A percentile compares a stretch with the other conserved stretches of the same genome.
phyloP scores from a whole-genome alignment of 495 filamentous ascomycete species.

The Penicillium verhagenii region DNA sequence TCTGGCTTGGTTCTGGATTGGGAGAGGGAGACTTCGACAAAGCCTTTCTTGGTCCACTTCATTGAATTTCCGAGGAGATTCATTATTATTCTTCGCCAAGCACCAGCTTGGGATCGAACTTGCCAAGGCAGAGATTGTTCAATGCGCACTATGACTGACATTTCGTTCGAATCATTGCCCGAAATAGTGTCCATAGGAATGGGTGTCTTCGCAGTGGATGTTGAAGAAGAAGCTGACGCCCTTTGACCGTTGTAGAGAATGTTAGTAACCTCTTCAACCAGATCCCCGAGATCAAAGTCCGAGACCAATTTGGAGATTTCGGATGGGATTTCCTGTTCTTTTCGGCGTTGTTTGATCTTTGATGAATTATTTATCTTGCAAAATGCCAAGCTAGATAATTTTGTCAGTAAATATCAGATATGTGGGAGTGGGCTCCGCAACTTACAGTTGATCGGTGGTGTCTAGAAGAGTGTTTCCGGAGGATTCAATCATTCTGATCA shows the following conservation, averaged over 20 bases:
- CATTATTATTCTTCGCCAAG: constrained; percentile 65
- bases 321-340: neutral
- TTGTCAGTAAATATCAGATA: neutral
- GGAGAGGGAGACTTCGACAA: constrained; percentile 56
- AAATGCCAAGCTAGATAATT: constrained; percentile 45
- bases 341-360: constrained; percentile 6
- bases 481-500: constrained; percentile 62
- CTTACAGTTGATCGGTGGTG: constrained; percentile 61
- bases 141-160: constrained; percentile 56
- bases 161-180: neutral
- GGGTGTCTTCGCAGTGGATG: neutral
- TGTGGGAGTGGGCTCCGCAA: neutral
- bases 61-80: constrained; percentile 71
- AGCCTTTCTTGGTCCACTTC: constrained; percentile 63
- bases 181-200: neutral
- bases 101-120: constrained; percentile 59
- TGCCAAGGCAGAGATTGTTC: constrained; percentile 50
- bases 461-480: constrained; percentile 68
- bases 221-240: neutral
- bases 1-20: constrained; percentile 24
- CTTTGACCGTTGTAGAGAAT: constrained; percentile 52
- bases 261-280: constrained; percentile 61
- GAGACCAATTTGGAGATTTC: constrained; percentile 21
- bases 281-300: constrained; percentile 44
- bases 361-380: constrained; percentile 52